Percentiles rank a stretch among this genome's conserved stretches.
Conservation (phyloP, 1,284 basidiomycete species). For the Ceratobasidium sp. region DNA sequence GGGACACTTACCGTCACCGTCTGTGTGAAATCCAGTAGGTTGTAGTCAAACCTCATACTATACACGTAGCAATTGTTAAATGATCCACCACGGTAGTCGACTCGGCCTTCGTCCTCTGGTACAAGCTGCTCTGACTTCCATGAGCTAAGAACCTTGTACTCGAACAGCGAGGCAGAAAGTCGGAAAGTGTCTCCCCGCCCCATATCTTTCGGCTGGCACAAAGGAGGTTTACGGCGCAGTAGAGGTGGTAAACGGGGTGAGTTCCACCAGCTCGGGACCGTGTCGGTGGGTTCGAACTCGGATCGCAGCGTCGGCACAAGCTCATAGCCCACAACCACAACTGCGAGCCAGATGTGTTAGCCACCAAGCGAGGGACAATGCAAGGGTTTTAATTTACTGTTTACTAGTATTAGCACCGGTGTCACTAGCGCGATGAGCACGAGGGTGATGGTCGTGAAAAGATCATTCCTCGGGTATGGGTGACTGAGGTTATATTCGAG, state of each 20-base stretch:
- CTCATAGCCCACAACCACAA: slow-evolving; percentile 10
- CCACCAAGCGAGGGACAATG: background rate
- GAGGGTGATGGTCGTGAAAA: slow-evolving; percentile 4
- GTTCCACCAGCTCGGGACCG: slow-evolving; percentile 16
- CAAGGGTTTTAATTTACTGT: background rate
- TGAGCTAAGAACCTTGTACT: slow-evolving; percentile 33
- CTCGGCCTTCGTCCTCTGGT: background rate
- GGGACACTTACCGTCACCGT: background rate
- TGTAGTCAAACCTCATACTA: slow-evolving; percentile 7
- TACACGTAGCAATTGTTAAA: slow-evolving; percentile 9
- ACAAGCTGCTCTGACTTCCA: background rate
- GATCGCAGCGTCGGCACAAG: slow-evolving; percentile 5
- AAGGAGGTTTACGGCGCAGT: slow-evolving; percentile 4
- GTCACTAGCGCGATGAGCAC: background rate
- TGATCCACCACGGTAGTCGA: slow-evolving; percentile 7
- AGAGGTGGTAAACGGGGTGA: background rate
- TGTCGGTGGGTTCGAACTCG: slow-evolving; percentile 3
- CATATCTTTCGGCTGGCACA: slow-evolving; percentile 7
- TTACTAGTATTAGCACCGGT: slow-evolving; percentile 10
- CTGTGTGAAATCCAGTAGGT: background rate
- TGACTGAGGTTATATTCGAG: slow-evolving; percentile 16
- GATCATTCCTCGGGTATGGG: slow-evolving; percentile 5
- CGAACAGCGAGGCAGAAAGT: slow-evolving; percentile 17
- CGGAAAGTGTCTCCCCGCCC: slow-evolving; percentile 24
- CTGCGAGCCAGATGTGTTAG: background rate